Percentiles rank a stretch among this genome's conserved stretches.
Evolutionary conservation across 352 stramenopile species (phyloP).

Genomic region (Aphanomyces astaci): DNA sequence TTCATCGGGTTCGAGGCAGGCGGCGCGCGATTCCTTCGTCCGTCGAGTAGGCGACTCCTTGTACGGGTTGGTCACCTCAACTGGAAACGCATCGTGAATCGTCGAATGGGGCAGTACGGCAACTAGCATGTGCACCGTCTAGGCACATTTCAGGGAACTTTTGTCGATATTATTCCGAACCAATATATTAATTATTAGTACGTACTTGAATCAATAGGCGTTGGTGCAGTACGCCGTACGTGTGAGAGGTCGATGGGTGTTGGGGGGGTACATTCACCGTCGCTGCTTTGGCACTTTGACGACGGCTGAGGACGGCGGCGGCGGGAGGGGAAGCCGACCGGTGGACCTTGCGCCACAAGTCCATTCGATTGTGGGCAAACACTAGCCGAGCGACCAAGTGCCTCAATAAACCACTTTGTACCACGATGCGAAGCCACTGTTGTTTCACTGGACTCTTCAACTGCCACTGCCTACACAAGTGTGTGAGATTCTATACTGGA

Average conservation of each 20-base stretch:
- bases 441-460: not conserved
- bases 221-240: not conserved
- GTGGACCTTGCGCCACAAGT: conserved; percentile 12
- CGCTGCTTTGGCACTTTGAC: not conserved
- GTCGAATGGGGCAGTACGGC: not conserved
- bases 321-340: not conserved
- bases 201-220: not conserved
- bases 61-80: not conserved
- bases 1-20: not conserved
- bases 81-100: conserved; percentile 1
- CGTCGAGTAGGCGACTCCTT: not conserved
- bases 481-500: not conserved
- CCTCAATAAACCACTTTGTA: not conserved
- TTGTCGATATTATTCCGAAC: too few species aligned
- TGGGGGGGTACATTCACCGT: not conserved
- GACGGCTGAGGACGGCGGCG: not conserved
- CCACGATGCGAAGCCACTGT: not conserved
- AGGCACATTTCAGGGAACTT: not conserved
- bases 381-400: conserved; percentile 5
- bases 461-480: conserved; percentile 7
- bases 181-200: too few species aligned
- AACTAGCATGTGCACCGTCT: conserved; percentile 3
- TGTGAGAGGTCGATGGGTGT: not conserved
- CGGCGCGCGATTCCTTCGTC: not conserved
- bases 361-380: not conserved